Evolutionary conservation across 352 stramenopile species (phyloP).

Genomic region (Elongisporangium prolatum): DNA sequence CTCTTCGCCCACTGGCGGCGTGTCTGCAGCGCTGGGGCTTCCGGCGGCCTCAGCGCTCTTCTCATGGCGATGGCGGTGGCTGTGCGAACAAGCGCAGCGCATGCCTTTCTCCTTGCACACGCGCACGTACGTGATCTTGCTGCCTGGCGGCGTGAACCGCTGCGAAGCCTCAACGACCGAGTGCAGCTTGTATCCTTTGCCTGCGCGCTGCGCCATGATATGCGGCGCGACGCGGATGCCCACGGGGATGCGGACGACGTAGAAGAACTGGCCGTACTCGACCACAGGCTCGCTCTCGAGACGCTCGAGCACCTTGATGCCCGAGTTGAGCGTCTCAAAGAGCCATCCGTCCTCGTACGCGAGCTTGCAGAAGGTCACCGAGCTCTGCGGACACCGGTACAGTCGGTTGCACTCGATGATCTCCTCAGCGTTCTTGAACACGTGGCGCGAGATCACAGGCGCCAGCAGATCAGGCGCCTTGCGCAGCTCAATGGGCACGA

Average conservation of each 20-base stretch:
- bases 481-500: slow-evolving; percentile 72
- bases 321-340: slow-evolving; percentile 78
- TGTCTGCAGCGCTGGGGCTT: neutral
- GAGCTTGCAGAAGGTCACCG: slow-evolving; percentile 77
- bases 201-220: slow-evolving; percentile 78
- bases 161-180: slow-evolving; percentile 82
- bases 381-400: slow-evolving; percentile 67
- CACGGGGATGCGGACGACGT: slow-evolving; percentile 78
- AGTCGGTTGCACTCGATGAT: slow-evolving; percentile 71
- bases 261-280: slow-evolving; percentile 79
- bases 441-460: slow-evolving; percentile 53
- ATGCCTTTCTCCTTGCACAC: slow-evolving; percentile 73
- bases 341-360: slow-evolving; percentile 82
- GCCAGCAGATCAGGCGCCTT: slow-evolving; percentile 69
- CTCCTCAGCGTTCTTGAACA: slow-evolving; percentile 80
- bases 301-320: slow-evolving; percentile 67
- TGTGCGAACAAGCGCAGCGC: slow-evolving; percentile 45
- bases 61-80: slow-evolving; percentile 23
- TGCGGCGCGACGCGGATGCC: slow-evolving; percentile 76
- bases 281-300: slow-evolving; percentile 58
- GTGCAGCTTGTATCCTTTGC: slow-evolving; percentile 78
- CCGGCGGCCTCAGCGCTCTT: slow-evolving; percentile 2
- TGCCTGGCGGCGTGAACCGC: slow-evolving; percentile 72
- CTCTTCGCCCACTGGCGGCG: neutral
- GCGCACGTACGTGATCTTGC: slow-evolving; percentile 83